These are phyloP conservation scores for Aspergillus bridgeri DNA, from an alignment of 495 filamentous ascomycete genomes.

Conservation along the genomic window DNA sequence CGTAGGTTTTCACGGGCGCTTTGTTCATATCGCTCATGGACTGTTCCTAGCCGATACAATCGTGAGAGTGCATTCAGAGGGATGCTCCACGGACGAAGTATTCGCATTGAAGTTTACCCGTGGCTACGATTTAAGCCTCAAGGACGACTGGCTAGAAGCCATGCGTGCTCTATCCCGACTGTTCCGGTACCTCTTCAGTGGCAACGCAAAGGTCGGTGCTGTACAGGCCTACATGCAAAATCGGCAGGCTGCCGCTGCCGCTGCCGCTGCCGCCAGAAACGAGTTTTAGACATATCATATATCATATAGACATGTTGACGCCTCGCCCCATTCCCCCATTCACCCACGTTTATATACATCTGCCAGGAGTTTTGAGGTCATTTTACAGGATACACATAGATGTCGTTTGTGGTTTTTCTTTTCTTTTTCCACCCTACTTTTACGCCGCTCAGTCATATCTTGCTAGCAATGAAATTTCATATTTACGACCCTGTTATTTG, in stretches of 20 bases:
- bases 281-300: not conserved
- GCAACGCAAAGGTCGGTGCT: not conserved
- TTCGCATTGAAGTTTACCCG: not conserved
- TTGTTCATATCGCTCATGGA: conserved; percentile 3
- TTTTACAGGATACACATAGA: not conserved
- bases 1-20: conserved; percentile 1
- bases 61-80: conserved; percentile 3
- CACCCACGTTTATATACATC: not conserved
- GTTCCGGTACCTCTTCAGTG: not conserved
- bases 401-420: not conserved
- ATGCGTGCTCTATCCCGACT: not conserved
- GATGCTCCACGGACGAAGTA: conserved; percentile 1
- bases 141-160: conserved; percentile 1
- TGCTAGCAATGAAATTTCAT: too few species aligned
- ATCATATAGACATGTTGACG: not conserved
- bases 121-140: not conserved
- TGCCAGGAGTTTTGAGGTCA: not conserved
- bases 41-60: not conserved
- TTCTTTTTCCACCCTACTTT: not conserved
- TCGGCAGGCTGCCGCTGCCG: too few species aligned
- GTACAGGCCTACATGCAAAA: not conserved
- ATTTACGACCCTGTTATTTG: too few species aligned
- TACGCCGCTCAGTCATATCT: too few species aligned
- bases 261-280: not conserved
- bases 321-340: too few species aligned